Evolutionary conservation across 257 asterid species (phyloP).

Genomic region (Handroanthus guayacan): DNA sequence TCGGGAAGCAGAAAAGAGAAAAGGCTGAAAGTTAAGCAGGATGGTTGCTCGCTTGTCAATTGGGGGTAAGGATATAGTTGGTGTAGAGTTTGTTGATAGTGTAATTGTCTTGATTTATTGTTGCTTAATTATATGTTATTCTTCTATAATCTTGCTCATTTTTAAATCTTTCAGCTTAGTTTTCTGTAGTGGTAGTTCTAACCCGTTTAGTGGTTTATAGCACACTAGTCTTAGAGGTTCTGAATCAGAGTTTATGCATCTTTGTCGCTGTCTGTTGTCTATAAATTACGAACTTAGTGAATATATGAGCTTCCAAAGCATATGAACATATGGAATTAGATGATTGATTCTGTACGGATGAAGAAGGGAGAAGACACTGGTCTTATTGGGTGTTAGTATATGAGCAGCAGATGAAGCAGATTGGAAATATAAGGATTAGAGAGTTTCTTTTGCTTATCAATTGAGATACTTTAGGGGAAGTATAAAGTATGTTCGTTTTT

Average conservation of each 20-base stretch:
- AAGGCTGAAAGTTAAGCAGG: constrained; percentile 59
- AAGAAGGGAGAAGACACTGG: background rate
- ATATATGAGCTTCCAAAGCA: constrained; percentile 1
- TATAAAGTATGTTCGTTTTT: background rate
- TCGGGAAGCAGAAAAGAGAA: constrained; percentile 61
- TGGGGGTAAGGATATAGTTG: constrained; percentile 62
- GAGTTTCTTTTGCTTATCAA: background rate
- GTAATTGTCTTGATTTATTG: constrained; percentile 9
- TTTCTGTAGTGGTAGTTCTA: constrained; percentile 10
- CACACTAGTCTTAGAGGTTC: background rate
- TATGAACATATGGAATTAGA: background rate
- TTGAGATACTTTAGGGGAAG: background rate
- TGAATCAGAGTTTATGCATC: constrained; percentile 6
- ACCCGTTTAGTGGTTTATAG: background rate
- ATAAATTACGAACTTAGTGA: background rate
- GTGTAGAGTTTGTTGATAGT: constrained; percentile 43
- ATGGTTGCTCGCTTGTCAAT: constrained; percentile 52
- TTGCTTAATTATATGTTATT: constrained; percentile 16
- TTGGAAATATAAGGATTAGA: background rate
- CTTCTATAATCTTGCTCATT: constrained; percentile 17
- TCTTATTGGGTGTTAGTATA: background rate
- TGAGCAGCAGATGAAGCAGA: background rate
- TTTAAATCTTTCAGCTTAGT: constrained; percentile 10
- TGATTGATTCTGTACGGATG: constrained; percentile 8
- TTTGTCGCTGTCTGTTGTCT: constrained; percentile 2